A percentile compares a stretch with the other conserved stretches of the same genome.
Conservation (phyloP, 2,329 filamentous ascomycete species). For the Conoideocrella luteorostrata region DNA sequence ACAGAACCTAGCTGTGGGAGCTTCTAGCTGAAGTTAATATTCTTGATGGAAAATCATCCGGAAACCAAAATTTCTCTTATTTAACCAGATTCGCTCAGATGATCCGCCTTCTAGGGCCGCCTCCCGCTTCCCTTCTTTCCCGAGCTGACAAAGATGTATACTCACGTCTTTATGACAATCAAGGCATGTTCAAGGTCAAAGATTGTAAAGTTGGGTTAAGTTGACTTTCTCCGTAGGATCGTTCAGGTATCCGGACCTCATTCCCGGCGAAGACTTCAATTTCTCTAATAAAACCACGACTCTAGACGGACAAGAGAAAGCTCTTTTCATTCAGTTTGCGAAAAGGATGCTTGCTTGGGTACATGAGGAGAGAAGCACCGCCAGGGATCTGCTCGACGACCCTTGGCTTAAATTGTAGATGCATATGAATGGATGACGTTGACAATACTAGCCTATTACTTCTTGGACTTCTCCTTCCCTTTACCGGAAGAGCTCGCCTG, state of each 20-base stretch:
- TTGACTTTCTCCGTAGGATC: slow-evolving; percentile 13
- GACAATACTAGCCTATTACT: no score
- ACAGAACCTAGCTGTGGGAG: slow-evolving; percentile 18
- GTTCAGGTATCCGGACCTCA: slow-evolving; percentile 15
- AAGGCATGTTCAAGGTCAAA: slow-evolving; percentile 11
- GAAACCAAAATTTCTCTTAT: slow-evolving; percentile 17
- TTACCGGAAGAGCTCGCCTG: no score
- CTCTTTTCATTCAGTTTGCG: slow-evolving; percentile 21
- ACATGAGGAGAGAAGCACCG: slow-evolving; percentile 22
- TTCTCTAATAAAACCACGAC: slow-evolving; percentile 15
- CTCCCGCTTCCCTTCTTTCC: slow-evolving; percentile 16
- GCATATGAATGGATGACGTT: background rate
- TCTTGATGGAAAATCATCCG: slow-evolving; percentile 14
- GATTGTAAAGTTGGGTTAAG: background rate
- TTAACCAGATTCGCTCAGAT: slow-evolving; percentile 22
- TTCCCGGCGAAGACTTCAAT: slow-evolving; percentile 15
- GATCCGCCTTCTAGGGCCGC: slow-evolving; percentile 22
- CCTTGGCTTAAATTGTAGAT: slow-evolving; percentile 19
- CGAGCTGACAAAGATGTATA: slow-evolving; percentile 13
- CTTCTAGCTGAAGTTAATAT: slow-evolving; percentile 22
- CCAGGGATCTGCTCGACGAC: slow-evolving; percentile 22
- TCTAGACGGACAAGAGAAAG: slow-evolving; percentile 17
- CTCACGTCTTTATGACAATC: slow-evolving; percentile 16
- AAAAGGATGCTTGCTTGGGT: slow-evolving; percentile 24
- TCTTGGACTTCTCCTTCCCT: no score